Evolutionary conservation across 176 grass and related monocot species (phyloP).

Genomic region (Coix lacrymajobi): DNA sequence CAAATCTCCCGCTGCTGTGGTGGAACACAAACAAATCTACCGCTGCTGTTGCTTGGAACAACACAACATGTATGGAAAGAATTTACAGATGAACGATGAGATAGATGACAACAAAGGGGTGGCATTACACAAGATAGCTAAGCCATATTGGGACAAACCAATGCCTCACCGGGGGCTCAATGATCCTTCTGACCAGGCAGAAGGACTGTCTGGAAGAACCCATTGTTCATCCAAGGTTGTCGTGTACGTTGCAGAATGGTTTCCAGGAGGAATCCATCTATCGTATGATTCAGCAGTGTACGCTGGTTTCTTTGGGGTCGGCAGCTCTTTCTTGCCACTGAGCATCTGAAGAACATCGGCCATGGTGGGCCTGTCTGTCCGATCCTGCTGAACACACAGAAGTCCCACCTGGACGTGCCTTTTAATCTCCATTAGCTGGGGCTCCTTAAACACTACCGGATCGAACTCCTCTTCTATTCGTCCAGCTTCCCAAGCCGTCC

Average conservation of each 20-base stretch:
- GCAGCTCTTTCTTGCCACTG: background rate
- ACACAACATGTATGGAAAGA: background rate
- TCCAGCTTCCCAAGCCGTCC: background rate
- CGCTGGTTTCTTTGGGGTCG: background rate
- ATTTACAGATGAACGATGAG: background rate
- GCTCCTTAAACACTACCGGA: background rate
- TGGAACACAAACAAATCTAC: background rate
- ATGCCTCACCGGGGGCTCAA: background rate
- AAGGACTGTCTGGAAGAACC: background rate
- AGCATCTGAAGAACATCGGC: background rate
- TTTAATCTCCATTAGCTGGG: background rate
- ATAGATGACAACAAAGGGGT: background rate
- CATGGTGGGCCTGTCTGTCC: background rate
- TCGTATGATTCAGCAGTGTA: background rate
- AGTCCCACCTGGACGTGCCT: background rate
- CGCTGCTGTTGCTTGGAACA: background rate
- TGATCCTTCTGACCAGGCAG: background rate
- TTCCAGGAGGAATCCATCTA: background rate
- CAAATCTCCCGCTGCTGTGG: background rate
- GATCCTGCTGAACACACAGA: background rate
- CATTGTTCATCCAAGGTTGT: too few species aligned
- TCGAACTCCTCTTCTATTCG: background rate
- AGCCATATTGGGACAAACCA: background rate
- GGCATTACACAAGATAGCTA: background rate
- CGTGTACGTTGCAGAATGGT: too few species aligned